These are phyloP conservation scores for Aspergillus persii DNA, from an alignment of 2,329 filamentous ascomycete genomes.

Conservation along the genomic window DNA sequence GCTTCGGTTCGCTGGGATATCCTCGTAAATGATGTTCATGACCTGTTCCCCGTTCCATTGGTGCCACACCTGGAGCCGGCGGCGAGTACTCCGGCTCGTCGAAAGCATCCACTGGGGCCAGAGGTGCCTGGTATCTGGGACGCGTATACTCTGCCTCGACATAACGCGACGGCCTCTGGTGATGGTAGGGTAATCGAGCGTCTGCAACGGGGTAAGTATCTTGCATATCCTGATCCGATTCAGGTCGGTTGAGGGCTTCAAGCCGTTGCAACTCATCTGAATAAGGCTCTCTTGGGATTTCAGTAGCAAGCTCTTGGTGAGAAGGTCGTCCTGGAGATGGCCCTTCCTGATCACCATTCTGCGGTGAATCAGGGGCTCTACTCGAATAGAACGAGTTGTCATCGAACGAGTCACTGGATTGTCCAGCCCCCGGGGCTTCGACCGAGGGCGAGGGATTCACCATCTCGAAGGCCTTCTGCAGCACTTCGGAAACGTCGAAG, in stretches of 20 bases:
- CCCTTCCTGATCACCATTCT: constrained; percentile 38
- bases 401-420: constrained; percentile 79
- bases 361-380: constrained; percentile 74
- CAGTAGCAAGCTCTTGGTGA: constrained; percentile 32
- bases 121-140: constrained; percentile 21
- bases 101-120: constrained; percentile 31
- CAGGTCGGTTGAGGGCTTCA: constrained; percentile 37
- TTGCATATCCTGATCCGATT: constrained; percentile 39
- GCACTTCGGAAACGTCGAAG: constrained; percentile 70
- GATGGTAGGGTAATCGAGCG: constrained; percentile 28
- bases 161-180: constrained; percentile 30
- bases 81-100: constrained; percentile 51
- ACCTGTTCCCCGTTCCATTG: constrained; percentile 28
- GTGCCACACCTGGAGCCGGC: constrained; percentile 40
- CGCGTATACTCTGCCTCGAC: constrained; percentile 18
- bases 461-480: constrained; percentile 67
- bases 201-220: constrained; percentile 41
- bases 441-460: constrained; percentile 66
- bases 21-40: constrained; percentile 21
- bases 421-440: constrained; percentile 53
- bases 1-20: constrained; percentile 32
- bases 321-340: constrained; percentile 29
- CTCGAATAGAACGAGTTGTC: constrained; percentile 96
- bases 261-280: constrained; percentile 37
- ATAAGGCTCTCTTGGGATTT: constrained; percentile 32